These are phyloP conservation scores for Colletotrichum falcatum DNA, from an alignment of 2,329 filamentous ascomycete species.

Conservation along the genomic window DNA sequence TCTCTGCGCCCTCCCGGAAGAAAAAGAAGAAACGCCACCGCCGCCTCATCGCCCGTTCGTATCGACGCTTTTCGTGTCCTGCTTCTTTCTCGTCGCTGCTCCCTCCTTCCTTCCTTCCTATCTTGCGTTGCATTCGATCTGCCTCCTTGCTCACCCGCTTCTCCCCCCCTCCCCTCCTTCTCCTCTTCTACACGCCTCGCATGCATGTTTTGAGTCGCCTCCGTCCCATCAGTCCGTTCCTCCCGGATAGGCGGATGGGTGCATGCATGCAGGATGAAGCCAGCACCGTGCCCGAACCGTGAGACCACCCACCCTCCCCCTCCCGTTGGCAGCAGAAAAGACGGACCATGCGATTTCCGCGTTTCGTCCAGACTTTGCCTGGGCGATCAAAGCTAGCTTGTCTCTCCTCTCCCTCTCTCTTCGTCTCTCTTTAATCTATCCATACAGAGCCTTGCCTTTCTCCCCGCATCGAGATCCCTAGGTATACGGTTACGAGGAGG, in stretches of 20 bases:
- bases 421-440: too few species aligned
- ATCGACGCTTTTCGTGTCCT: constrained; percentile 7
- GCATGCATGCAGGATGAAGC: constrained; percentile 17
- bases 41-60: constrained; percentile 15
- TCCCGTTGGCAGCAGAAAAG: constrained; percentile 9
- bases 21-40: background rate
- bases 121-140: constrained; percentile 22
- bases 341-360: constrained; percentile 34
- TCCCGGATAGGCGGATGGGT: background rate
- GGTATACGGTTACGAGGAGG: background rate
- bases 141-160: background rate
- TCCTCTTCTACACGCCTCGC: background rate
- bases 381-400: background rate
- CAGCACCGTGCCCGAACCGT: constrained; percentile 16
- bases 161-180: background rate
- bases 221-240: constrained; percentile 3
- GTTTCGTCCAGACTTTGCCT: constrained; percentile 35
- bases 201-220: constrained; percentile 27
- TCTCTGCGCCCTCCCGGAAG: background rate
- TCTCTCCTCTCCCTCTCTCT: background rate
- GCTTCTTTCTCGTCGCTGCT: background rate
- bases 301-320: background rate
- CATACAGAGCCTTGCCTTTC: background rate
- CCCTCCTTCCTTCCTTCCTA: background rate
- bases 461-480: background rate